Conservation (phyloP, 108 stramenopile genomes). For the Chaetoceros muelleri region DNA sequence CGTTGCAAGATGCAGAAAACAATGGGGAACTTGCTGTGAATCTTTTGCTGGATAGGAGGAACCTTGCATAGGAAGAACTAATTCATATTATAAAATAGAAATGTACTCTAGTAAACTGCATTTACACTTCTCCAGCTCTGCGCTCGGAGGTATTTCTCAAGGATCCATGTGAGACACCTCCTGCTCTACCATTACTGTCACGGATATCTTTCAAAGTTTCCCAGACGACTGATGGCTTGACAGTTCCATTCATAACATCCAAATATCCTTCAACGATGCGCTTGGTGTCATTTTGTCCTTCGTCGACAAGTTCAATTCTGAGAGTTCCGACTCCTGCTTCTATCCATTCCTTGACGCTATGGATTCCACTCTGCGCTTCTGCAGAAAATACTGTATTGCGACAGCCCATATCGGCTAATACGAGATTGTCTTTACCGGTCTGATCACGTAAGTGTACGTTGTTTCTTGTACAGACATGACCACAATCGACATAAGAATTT, state of each 20-base stretch:
- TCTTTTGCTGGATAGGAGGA: too few species aligned
- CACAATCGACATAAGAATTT: slow-evolving; percentile 64
- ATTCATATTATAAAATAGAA: neutral
- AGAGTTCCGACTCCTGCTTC: slow-evolving; percentile 37
- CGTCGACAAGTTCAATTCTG: slow-evolving; percentile 67
- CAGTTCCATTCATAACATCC: slow-evolving; percentile 19
- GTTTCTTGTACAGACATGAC: slow-evolving; percentile 66
- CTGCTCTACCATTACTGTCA: slow-evolving; percentile 47
- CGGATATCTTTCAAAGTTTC: slow-evolving; percentile 20
- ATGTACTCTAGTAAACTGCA: too few species aligned
- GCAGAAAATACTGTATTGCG: slow-evolving; percentile 70
- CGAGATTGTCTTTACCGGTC: slow-evolving; percentile 55
- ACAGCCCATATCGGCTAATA: slow-evolving; percentile 76
- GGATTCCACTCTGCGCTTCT: slow-evolving; percentile 50
- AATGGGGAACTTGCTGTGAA: neutral
- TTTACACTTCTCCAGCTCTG: slow-evolving; percentile 35
- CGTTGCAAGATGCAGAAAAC: neutral
- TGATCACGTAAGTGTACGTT: slow-evolving; percentile 63
- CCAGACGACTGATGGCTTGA: slow-evolving; percentile 28
- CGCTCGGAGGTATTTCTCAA: slow-evolving; percentile 32
- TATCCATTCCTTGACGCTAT: slow-evolving; percentile 37
- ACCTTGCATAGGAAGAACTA: too few species aligned
- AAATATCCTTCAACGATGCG: slow-evolving; percentile 36
- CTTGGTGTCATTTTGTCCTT: slow-evolving; percentile 29
- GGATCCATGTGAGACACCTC: slow-evolving; percentile 37